Conservation (phyloP, 345 rosid species). For the Populus simonii region DNA sequence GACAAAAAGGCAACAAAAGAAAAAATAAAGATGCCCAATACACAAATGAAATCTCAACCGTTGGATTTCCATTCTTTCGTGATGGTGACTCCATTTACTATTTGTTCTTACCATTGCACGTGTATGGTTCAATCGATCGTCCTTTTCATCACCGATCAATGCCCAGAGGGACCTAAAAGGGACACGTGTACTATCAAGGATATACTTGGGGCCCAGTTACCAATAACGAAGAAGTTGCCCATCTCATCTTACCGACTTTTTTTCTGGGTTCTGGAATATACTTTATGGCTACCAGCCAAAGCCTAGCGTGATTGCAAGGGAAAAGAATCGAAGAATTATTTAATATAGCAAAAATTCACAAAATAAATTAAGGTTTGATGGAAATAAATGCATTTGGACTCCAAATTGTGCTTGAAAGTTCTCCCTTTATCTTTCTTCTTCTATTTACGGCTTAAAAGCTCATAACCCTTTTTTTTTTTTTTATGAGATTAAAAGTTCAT, state of each 20-base stretch:
- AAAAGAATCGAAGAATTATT: neutral
- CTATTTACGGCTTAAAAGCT: neutral
- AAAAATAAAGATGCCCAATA: neutral
- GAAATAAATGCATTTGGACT: too few relatives aligned
- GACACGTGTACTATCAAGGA: neutral
- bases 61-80: neutral
- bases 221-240: neutral
- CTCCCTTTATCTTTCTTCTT: too few relatives aligned
- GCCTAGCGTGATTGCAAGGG: constrained; percentile 1
- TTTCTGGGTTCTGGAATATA: neutral
- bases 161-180: too few relatives aligned
- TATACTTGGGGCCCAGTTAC: neutral
- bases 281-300: neutral
- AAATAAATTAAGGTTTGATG: too few relatives aligned
- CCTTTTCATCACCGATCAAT: neutral
- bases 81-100: neutral
- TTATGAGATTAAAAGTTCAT: neutral
- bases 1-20: neutral
- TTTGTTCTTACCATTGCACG: neutral
- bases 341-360: neutral
- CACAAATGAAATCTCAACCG: neutral
- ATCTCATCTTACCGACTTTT: neutral
- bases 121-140: too few relatives aligned
- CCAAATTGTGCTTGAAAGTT: too few relatives aligned
- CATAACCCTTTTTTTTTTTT: too few relatives aligned